These are phyloP conservation scores for Pezizomycotina sp. DNA, from an alignment of 2,329 filamentous ascomycete genomes.

Conservation along the genomic window DNA sequence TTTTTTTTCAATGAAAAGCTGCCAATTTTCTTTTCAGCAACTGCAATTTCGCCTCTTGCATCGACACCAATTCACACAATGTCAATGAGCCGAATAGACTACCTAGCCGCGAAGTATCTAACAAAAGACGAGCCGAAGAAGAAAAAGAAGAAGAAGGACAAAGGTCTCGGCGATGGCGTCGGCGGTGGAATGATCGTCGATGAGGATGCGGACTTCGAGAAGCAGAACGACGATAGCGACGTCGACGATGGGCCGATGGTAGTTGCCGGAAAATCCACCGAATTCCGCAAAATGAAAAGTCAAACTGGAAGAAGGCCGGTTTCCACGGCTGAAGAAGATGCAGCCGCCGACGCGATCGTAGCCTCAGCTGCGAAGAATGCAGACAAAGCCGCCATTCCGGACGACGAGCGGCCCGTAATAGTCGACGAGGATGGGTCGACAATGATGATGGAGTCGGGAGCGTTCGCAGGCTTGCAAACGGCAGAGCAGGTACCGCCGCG, in stretches of 20 bases:
- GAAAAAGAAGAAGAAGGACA: constrained; percentile 43
- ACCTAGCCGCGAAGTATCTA: constrained; percentile 84
- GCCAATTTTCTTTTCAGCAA: too few relatives aligned
- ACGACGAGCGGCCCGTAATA: constrained; percentile 37
- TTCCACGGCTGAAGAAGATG: constrained; percentile 33
- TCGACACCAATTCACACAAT: constrained; percentile 14
- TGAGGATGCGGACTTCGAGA: constrained; percentile 32
- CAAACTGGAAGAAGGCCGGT: constrained; percentile 13
- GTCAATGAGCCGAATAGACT: constrained; percentile 56
- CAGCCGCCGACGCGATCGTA: constrained; percentile 64
- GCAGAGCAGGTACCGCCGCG: constrained; percentile 55
- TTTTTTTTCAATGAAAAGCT: too few relatives aligned
- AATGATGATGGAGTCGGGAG: constrained; percentile 71
- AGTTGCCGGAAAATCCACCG: constrained; percentile 25
- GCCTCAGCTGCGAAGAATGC: constrained; percentile 52
- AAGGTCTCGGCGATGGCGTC: constrained; percentile 49
- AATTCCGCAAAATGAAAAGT: constrained; percentile 27
- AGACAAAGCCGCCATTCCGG: constrained; percentile 41
- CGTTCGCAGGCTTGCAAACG: constrained; percentile 70
- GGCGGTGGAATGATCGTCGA: constrained; percentile 34
- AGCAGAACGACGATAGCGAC: constrained; percentile 37
- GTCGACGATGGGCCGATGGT: constrained; percentile 38
- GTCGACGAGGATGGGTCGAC: constrained; percentile 36
- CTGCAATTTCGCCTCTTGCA: not conserved
- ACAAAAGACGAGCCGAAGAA: constrained; percentile 41